phyloP scores from a whole-genome alignment of 2,329 filamentous ascomycete species.

The Colletotrichum shisoi region DNA sequence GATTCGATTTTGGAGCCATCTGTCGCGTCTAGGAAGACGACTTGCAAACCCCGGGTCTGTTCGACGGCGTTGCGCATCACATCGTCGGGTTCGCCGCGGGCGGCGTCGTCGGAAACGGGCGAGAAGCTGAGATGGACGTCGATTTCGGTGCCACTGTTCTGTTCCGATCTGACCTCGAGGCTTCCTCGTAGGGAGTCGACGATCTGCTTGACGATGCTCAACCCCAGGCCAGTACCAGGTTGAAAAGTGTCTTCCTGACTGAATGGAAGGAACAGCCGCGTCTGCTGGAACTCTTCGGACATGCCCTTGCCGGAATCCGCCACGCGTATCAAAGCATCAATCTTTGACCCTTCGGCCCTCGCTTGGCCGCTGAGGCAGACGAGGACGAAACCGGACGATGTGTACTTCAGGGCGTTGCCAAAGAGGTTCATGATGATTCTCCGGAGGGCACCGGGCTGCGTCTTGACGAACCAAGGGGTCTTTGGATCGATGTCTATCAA shows the following conservation, averaged over 20 bases:
- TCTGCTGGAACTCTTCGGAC: slow-evolving; percentile 66
- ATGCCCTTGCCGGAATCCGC: slow-evolving; percentile 72
- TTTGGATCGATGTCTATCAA: slow-evolving; percentile 59
- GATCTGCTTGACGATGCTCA: slow-evolving; percentile 69
- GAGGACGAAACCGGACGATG: slow-evolving; percentile 59
- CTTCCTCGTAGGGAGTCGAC: slow-evolving; percentile 66
- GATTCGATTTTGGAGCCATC: neutral
- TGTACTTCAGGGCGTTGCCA: slow-evolving; percentile 70
- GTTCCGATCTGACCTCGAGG: slow-evolving; percentile 64
- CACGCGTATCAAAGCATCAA: slow-evolving; percentile 55
- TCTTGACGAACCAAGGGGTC: slow-evolving; percentile 60
- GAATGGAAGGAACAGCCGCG: slow-evolving; percentile 68
- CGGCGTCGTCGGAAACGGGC: slow-evolving; percentile 30
- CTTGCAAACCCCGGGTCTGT: slow-evolving; percentile 36
- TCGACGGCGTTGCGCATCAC: slow-evolving; percentile 28
- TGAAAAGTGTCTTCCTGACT: slow-evolving; percentile 68
- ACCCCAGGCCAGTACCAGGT: slow-evolving; percentile 67
- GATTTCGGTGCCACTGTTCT: slow-evolving; percentile 63
- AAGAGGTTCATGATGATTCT: slow-evolving; percentile 70
- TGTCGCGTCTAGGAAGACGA: slow-evolving; percentile 41
- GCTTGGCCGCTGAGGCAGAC: slow-evolving; percentile 48
- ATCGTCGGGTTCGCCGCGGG: slow-evolving; percentile 40
- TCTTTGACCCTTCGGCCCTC: slow-evolving; percentile 40
- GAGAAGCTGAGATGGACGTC: slow-evolving; percentile 56
- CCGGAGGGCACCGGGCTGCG: slow-evolving; percentile 60